Percentiles rank a stretch among this genome's conserved stretches.
These are phyloP conservation scores for Bretziella fagacearum DNA, from an alignment of 2,329 filamentous ascomycete genomes.

Conservation along the genomic window DNA sequence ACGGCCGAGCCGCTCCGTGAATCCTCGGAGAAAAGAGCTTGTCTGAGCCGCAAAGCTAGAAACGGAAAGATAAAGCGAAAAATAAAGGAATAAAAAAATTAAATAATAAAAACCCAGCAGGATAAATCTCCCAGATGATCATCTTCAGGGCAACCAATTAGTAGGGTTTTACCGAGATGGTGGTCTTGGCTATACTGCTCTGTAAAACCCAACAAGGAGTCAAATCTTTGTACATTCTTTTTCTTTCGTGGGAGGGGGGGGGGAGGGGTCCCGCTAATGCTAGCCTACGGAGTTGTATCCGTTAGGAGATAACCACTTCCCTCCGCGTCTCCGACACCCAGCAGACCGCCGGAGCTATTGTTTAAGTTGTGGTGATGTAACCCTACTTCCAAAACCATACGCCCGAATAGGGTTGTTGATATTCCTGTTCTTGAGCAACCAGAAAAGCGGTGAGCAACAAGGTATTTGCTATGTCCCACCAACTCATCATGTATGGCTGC, in stretches of 20 bases:
- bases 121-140: too few relatives aligned
- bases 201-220: too few relatives aligned
- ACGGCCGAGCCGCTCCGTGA: neutral
- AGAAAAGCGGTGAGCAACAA: neutral
- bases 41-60: constrained; percentile 4
- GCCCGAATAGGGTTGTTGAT: neutral
- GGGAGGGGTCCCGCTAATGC: neutral
- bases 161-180: neutral
- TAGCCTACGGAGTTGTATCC: neutral
- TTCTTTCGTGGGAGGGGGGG: too few relatives aligned
- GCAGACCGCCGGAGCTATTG: neutral
- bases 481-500: neutral
- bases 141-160: neutral
- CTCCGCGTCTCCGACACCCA: neutral
- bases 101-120: neutral
- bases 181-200: neutral
- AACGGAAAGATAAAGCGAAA: constrained; percentile 1
- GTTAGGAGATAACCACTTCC: neutral
- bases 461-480: neutral
- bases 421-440: neutral
- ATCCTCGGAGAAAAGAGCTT: constrained; percentile 1
- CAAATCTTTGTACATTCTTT: too few relatives aligned
- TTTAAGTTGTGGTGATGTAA: too few relatives aligned
- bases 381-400: neutral
- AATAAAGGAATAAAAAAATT: neutral